Evolutionary conservation across 805 yeast genomes (phyloP).

Genomic region (Lachancea sp.): DNA sequence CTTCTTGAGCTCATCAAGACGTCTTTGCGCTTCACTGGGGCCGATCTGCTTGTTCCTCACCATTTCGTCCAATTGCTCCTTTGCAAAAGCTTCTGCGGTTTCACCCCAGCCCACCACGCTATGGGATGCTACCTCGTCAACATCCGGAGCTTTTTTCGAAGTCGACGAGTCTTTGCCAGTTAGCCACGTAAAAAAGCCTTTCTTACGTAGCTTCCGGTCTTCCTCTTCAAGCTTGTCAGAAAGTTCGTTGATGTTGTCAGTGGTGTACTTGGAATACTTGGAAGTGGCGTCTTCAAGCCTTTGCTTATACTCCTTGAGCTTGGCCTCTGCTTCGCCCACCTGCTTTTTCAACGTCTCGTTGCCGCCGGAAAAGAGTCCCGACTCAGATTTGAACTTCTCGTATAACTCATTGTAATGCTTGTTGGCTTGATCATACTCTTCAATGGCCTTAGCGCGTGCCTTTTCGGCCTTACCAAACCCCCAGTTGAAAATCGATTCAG

Average conservation of each 20-base stretch:
- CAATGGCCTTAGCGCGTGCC: slow-evolving; percentile 27
- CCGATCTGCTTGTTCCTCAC: slow-evolving; percentile 18
- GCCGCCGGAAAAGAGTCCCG: slow-evolving; percentile 19
- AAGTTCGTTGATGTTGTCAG: slow-evolving; percentile 24
- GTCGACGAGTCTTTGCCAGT: slow-evolving; percentile 14
- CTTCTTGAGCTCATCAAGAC: slow-evolving; percentile 32
- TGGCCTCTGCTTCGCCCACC: slow-evolving; percentile 15
- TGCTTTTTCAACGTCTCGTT: slow-evolving; percentile 15
- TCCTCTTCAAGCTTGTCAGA: slow-evolving; percentile 23
- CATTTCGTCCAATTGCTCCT: slow-evolving; percentile 32
- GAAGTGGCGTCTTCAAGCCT: slow-evolving; percentile 20
- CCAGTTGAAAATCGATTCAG: slow-evolving; percentile 25
- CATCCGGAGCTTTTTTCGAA: slow-evolving; percentile 9
- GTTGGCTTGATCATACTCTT: slow-evolving; percentile 27
- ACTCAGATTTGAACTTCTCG: slow-evolving; percentile 14
- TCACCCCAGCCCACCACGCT: slow-evolving; percentile 44
- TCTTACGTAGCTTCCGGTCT: slow-evolving; percentile 19
- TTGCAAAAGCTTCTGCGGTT: slow-evolving; percentile 36
- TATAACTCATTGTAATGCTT: slow-evolving; percentile 21
- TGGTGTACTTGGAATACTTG: slow-evolving; percentile 17
- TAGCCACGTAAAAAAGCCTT: slow-evolving; percentile 24
- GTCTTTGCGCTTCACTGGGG: slow-evolving; percentile 31
- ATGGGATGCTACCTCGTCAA: slow-evolving; percentile 32
- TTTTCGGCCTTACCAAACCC: slow-evolving; percentile 28
- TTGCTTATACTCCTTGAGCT: slow-evolving; percentile 16